phyloP scores from a whole-genome alignment of 2,329 filamentous ascomycete species.

The Cladosporium colombiae region DNA sequence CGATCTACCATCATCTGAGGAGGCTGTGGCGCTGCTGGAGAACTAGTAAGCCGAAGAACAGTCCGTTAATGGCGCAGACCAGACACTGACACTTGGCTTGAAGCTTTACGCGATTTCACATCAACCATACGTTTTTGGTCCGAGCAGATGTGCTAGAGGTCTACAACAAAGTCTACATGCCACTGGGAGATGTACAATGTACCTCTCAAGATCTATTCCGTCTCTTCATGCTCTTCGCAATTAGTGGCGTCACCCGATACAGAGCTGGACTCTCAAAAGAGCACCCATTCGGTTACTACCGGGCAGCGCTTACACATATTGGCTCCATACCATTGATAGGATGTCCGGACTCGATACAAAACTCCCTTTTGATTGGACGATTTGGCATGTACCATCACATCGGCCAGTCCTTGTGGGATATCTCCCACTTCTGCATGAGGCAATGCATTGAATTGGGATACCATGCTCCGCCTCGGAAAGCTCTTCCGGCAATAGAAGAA shows the following conservation, averaged over 20 bases:
- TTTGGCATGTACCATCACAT: conserved; percentile 49
- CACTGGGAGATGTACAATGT: not conserved
- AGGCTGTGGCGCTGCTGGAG: conserved; percentile 18
- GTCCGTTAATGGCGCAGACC: not conserved
- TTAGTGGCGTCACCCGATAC: conserved; percentile 40
- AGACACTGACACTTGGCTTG: not conserved
- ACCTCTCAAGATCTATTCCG: conserved; percentile 38
- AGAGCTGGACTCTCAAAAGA: conserved; percentile 35
- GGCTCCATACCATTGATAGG: conserved; percentile 36
- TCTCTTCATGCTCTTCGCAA: conserved; percentile 43
- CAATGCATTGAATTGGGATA: conserved; percentile 45
- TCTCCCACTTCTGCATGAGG: conserved; percentile 44
- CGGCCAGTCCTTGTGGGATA: conserved; percentile 46
- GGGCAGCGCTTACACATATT: conserved; percentile 40
- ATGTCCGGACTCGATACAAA: conserved; percentile 42
- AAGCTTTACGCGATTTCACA: conserved; percentile 23
- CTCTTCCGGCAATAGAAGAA: conserved; percentile 33
- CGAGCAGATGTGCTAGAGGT: conserved; percentile 17
- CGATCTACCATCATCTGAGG: not conserved
- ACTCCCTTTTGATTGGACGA: conserved; percentile 43
- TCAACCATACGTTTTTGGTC: conserved; percentile 22
- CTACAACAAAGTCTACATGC: conserved; percentile 17
- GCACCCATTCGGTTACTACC: conserved; percentile 46
- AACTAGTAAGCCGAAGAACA: conserved; percentile 17
- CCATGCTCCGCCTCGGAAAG: conserved; percentile 27